Evolutionary conservation across 345 rosid genomes (phyloP).

Genomic region (Cardamine occulta): DNA sequence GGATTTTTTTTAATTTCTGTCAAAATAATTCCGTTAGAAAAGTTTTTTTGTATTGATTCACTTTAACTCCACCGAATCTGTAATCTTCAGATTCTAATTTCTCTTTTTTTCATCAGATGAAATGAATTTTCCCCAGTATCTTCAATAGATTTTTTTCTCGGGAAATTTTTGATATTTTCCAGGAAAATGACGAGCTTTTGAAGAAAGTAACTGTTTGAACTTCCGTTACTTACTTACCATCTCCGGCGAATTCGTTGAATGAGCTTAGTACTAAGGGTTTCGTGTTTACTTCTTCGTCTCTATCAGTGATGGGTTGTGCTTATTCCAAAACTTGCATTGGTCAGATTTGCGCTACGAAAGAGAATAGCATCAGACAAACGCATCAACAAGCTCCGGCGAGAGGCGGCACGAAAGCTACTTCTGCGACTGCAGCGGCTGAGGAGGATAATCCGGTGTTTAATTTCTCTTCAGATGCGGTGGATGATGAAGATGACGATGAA

Average conservation of each 20-base stretch:
- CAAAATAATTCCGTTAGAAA: conserved; percentile 1
- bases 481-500: conserved; percentile 56
- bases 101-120: background rate
- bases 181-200: conserved; percentile 17
- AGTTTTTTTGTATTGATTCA: conserved; percentile 12
- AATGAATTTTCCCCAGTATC: conserved; percentile 10
- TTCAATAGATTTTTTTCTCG: conserved; percentile 37
- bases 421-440: conserved; percentile 23
- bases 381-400: conserved; percentile 24
- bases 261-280: conserved; percentile 30
- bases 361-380: conserved; percentile 49
- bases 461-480: conserved; percentile 55
- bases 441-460: conserved; percentile 59
- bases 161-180: background rate
- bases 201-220: conserved; percentile 30
- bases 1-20: background rate
- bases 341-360: conserved; percentile 79
- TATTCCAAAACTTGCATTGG: conserved; percentile 96
- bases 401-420: conserved; percentile 3
- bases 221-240: conserved; percentile 23
- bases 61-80: conserved; percentile 27
- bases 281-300: conserved; percentile 1
- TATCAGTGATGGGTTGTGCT: conserved; percentile 83
- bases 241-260: conserved; percentile 18
- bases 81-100: conserved; percentile 29